phyloP scores from a whole-genome alignment of 495 filamentous ascomycete genomes.

The Podospora pseudocomata region DNA sequence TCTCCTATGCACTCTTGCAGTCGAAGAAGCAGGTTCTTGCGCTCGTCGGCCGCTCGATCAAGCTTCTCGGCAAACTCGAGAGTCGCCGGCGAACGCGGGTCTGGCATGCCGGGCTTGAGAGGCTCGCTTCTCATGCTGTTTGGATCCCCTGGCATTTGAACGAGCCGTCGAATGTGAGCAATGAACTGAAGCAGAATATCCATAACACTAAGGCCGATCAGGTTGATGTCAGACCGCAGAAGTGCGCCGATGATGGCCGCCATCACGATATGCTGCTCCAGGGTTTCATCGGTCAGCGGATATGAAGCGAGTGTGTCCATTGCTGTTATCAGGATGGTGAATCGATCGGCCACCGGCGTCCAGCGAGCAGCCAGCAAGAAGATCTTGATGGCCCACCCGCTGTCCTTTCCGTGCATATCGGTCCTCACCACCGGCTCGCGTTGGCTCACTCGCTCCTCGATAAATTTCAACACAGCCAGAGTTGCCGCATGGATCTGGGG shows the following conservation, averaged over 20 bases:
- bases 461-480: slow-evolving; percentile 64
- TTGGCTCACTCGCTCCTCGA: slow-evolving; percentile 54
- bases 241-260: slow-evolving; percentile 72
- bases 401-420: slow-evolving; percentile 35
- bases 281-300: slow-evolving; percentile 59
- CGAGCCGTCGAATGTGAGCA: slow-evolving; percentile 68
- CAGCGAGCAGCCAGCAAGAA: slow-evolving; percentile 73
- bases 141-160: slow-evolving; percentile 59
- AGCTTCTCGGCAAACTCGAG: slow-evolving; percentile 28
- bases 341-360: slow-evolving; percentile 89
- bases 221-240: slow-evolving; percentile 81
- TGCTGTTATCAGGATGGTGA: slow-evolving; percentile 74
- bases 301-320: slow-evolving; percentile 69
- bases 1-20: slow-evolving; percentile 76
- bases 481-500: slow-evolving; percentile 74
- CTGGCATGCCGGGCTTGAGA: slow-evolving; percentile 25
- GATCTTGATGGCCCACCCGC: slow-evolving; percentile 74
- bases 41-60: slow-evolving; percentile 28
- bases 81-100: slow-evolving; percentile 26
- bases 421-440: slow-evolving; percentile 42
- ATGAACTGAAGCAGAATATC: slow-evolving; percentile 80
- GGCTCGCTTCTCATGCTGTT: slow-evolving; percentile 37
- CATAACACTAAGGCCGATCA: slow-evolving; percentile 92
- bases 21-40: slow-evolving; percentile 56
- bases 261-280: slow-evolving; percentile 67